phyloP scores from a whole-genome alignment of 345 rosid species.

The Ricinus communis region DNA sequence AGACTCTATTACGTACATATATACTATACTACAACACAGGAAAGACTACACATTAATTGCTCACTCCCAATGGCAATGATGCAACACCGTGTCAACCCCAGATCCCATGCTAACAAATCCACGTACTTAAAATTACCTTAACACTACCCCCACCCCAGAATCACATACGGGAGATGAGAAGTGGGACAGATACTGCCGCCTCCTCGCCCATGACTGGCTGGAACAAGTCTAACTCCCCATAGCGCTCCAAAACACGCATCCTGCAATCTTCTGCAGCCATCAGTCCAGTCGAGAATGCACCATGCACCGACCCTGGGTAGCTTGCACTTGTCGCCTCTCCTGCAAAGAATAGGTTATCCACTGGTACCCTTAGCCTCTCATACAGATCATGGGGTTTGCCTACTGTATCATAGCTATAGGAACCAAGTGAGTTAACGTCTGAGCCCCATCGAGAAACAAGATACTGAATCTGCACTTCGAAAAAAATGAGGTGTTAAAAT shows the following conservation, averaged over 20 bases:
- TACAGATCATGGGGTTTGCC: slow-evolving; percentile 83
- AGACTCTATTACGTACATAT: no score
- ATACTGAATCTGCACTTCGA: slow-evolving; percentile 57
- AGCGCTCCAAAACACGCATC: slow-evolving; percentile 90
- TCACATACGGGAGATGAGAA: slow-evolving; percentile 81
- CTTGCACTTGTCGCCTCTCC: slow-evolving; percentile 87
- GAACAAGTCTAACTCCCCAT: slow-evolving; percentile 72
- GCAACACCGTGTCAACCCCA: slow-evolving; percentile 24
- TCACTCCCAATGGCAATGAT: slow-evolving; percentile 12
- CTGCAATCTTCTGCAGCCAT: slow-evolving; percentile 93
- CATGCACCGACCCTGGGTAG: slow-evolving; percentile 87
- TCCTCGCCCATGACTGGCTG: slow-evolving; percentile 83
- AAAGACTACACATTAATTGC: slow-evolving; percentile 5
- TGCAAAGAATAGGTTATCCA: slow-evolving; percentile 93
- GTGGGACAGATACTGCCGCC: slow-evolving; percentile 59
- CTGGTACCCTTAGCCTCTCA: slow-evolving; percentile 78
- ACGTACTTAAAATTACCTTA: neutral
- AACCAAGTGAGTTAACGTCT: slow-evolving; percentile 71
- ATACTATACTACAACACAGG: neutral
- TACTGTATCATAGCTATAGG: slow-evolving; percentile 83
- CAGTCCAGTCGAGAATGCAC: slow-evolving; percentile 82
- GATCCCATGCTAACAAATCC: slow-evolving; percentile 20
- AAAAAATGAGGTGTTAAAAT: neutral
- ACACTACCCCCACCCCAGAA: neutral
- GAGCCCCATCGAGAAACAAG: slow-evolving; percentile 84